Conservation (phyloP, 805 yeast species). For the Yamadazyma olivae region DNA sequence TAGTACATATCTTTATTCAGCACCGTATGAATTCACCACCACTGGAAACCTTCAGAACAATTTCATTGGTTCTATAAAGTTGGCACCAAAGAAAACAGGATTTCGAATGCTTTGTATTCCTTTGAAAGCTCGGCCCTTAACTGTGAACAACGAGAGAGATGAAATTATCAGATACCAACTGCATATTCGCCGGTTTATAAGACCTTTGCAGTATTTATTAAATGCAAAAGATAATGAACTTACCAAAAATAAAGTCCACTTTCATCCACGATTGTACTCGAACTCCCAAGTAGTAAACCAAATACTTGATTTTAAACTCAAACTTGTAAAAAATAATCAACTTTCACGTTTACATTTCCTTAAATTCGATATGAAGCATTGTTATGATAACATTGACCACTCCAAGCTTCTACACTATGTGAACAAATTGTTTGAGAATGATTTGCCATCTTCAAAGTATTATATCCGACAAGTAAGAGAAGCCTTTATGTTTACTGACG, state of each 20-base stretch:
- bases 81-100: constrained; percentile 56
- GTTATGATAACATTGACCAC: constrained; percentile 72
- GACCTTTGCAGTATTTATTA: constrained; percentile 10
- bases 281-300: constrained; percentile 41
- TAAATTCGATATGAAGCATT: constrained; percentile 73
- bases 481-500: constrained; percentile 5
- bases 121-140: constrained; percentile 12
- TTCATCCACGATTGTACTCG: constrained; percentile 35
- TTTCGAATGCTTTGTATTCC: constrained; percentile 65
- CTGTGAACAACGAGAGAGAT: neutral
- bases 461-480: constrained; percentile 19
- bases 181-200: constrained; percentile 6
- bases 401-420: constrained; percentile 34
- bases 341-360: constrained; percentile 46
- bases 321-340: constrained; percentile 9
- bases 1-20: constrained; percentile 26
- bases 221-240: constrained; percentile 10
- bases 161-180: constrained; percentile 19
- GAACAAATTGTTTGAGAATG: constrained; percentile 22
- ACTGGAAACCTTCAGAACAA: constrained; percentile 4
- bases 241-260: neutral
- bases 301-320: constrained; percentile 35
- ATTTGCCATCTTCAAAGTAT: constrained; percentile 15
- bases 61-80: constrained; percentile 10
- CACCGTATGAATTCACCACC: constrained; percentile 6